Percentiles rank a stretch among this genome's conserved stretches.
These are phyloP conservation scores for Talaromyces atroroseus DNA, from an alignment of 2,329 filamentous ascomycete species.

Conservation along the genomic window DNA sequence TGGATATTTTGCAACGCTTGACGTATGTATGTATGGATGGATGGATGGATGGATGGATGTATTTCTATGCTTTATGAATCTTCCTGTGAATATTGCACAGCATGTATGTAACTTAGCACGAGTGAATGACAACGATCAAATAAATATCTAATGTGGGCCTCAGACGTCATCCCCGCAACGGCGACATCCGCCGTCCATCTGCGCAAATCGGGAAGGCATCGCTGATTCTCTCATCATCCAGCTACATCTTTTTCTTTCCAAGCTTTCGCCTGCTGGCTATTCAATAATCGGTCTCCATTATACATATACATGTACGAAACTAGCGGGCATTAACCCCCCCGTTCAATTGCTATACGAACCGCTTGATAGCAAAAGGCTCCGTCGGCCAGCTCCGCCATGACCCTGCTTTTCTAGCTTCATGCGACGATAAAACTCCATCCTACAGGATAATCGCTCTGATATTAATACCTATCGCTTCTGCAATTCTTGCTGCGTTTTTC, in stretches of 20 bases:
- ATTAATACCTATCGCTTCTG: not conserved
- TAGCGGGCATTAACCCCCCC: too few species aligned
- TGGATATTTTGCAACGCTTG: not conserved
- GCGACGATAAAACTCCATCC: not conserved
- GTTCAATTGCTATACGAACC: not conserved
- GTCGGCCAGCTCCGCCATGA: slow-evolving; percentile 4
- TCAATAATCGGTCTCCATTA: too few species aligned
- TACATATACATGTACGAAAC: too few species aligned
- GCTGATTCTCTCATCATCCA: too few species aligned
- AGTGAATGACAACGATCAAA: not conserved
- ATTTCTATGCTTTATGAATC: slow-evolving; percentile 4
- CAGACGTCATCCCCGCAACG: not conserved
- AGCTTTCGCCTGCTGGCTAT: not conserved
- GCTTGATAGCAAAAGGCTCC: not conserved
- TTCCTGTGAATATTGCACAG: slow-evolving; percentile 10
- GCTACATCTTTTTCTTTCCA: too few species aligned
- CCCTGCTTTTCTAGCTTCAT: not conserved
- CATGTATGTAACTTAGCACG: slow-evolving; percentile 7
- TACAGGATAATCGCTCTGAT: not conserved
- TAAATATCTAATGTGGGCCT: not conserved
- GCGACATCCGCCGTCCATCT: not conserved
- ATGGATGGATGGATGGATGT: slow-evolving; percentile 2
- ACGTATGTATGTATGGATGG: not conserved
- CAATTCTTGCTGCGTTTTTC: not conserved
- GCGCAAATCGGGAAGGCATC: not conserved